Percentiles rank a stretch among this genome's conserved stretches.
Conservation (phyloP, 345 rosid genomes). For the Streptanthus diversifolius region DNA sequence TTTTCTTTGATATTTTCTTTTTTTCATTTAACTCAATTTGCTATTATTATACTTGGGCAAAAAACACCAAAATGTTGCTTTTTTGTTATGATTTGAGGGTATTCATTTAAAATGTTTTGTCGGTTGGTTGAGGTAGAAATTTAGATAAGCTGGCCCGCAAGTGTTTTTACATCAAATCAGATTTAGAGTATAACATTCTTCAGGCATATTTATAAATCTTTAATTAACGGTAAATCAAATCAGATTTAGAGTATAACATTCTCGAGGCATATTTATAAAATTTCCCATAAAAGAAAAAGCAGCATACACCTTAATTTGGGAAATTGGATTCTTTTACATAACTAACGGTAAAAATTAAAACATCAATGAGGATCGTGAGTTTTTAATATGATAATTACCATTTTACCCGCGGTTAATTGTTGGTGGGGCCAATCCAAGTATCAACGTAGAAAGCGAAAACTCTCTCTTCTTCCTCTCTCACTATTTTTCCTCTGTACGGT, state of each 20-base stretch:
- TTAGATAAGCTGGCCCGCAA: not conserved
- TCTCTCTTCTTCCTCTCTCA: conserved; percentile 34
- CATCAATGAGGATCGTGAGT: not conserved
- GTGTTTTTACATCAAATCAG: not conserved
- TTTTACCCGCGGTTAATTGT: conserved; percentile 41
- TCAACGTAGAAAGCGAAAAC: conserved; percentile 27
- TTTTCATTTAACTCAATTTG: not conserved
- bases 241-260: no score
- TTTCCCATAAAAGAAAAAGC: not conserved
- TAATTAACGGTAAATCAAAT: no score
- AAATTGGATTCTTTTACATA: not conserved
- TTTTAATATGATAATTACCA: not conserved
- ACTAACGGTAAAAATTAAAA: not conserved
- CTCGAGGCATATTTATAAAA: not conserved
- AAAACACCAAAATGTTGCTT: not conserved
- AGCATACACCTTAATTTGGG: not conserved
- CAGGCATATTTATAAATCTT: not conserved
- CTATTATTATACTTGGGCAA: not conserved
- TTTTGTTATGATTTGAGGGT: conserved; percentile 1
- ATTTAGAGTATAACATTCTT: not conserved
- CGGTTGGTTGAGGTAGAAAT: conserved; percentile 2
- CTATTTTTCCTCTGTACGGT: conserved; percentile 31
- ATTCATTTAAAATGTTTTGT: conserved; percentile 2
- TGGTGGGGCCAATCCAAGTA: conserved; percentile 28
- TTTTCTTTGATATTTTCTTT: not conserved